Evolutionary conservation across 1,139 yeast species (phyloP).

Genomic region (Pichia terricola): DNA sequence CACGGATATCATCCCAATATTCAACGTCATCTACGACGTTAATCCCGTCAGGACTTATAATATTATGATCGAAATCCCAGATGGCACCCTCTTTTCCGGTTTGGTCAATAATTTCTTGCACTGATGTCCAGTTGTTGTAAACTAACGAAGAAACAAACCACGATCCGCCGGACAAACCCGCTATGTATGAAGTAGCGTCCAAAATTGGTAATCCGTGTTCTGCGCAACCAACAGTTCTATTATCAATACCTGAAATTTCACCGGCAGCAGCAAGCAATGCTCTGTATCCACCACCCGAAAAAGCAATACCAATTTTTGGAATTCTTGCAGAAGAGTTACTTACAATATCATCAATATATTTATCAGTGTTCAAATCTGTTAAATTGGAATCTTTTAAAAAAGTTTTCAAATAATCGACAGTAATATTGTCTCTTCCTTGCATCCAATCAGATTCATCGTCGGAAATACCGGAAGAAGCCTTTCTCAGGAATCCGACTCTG

Average conservation of each 20-base stretch:
- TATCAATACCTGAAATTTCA: conserved; percentile 68
- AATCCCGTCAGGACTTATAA: conserved; percentile 62
- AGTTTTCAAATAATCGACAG: conserved; percentile 42
- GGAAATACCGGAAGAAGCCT: conserved; percentile 28
- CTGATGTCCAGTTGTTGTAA: conserved; percentile 73
- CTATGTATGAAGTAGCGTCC: conserved; percentile 62
- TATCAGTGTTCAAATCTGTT: conserved; percentile 33
- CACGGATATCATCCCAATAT: conserved; percentile 45
- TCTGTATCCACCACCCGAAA: conserved; percentile 89
- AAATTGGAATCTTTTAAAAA: conserved; percentile 52
- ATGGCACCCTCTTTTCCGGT: conserved; percentile 36
- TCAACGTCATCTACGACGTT: conserved; percentile 47
- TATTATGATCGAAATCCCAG: conserved; percentile 63
- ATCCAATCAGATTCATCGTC: conserved; percentile 34
- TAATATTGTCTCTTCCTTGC: conserved; percentile 38
- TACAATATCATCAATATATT: conserved; percentile 31
- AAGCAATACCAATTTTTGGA: conserved; percentile 54
- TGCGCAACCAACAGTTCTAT: conserved; percentile 50
- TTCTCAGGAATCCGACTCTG: conserved; percentile 24
- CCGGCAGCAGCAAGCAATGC: conserved; percentile 94
- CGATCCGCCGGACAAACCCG: conserved; percentile 80
- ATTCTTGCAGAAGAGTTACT: conserved; percentile 19
- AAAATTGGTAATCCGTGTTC: conserved; percentile 70
- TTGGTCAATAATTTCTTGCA: conserved; percentile 42
- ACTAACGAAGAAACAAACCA: conserved; percentile 79